Evolutionary conservation across 768 basidiomycete genomes (phyloP).

Genomic region (Leccinellum luteum): DNA sequence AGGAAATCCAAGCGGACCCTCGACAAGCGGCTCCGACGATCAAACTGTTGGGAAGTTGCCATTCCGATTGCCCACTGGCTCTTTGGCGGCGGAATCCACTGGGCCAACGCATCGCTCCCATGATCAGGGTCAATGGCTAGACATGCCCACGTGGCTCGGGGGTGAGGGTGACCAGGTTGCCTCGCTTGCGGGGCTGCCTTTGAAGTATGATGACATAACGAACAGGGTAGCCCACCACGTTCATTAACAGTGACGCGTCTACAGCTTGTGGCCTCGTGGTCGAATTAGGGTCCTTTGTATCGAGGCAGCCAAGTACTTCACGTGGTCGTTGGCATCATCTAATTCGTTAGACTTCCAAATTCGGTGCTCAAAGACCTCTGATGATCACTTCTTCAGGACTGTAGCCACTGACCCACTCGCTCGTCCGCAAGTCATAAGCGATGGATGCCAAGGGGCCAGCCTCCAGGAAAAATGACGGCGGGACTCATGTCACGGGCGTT

Average conservation of each 20-base stretch:
- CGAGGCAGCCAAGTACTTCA: neutral
- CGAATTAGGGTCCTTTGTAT: neutral
- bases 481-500: neutral
- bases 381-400: neutral
- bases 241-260: neutral
- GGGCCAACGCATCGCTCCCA: constrained; percentile 39
- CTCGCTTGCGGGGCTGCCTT: constrained; percentile 44
- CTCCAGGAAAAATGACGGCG: neutral
- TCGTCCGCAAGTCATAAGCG: neutral
- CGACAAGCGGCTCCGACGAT: neutral
- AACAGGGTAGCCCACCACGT: neutral
- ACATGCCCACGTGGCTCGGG: neutral
- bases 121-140: neutral
- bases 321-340: neutral
- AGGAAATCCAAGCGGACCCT: neutral
- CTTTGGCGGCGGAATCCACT: constrained; percentile 38
- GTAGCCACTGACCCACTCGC: neutral
- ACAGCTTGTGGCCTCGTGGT: neutral
- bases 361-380: neutral
- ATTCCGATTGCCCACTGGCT: constrained; percentile 33
- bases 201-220: constrained; percentile 22
- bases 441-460: neutral
- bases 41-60: constrained; percentile 20
- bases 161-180: constrained; percentile 22
- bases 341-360: neutral